Evolutionary conservation across 164 flowering plant species (phyloP), one percentile per base, ranked within the genome.

Genomic region (Echeveria elegans): DNA sequence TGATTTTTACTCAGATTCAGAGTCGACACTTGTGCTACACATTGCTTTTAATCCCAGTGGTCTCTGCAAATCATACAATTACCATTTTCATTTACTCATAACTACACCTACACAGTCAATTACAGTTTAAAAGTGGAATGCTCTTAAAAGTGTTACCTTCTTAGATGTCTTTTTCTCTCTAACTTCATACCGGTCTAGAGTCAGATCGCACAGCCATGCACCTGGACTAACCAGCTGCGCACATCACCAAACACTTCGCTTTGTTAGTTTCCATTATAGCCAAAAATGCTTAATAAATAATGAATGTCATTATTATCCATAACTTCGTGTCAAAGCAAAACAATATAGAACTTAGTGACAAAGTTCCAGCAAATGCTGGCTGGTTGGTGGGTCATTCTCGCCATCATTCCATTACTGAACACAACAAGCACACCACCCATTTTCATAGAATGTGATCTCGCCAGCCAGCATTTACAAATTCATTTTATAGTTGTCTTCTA

Each of bases 201-300:
- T 85, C 67, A 93, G 77, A 73, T 93, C 98, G 24, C 90, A 87
- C 6, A 88, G 77, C 94, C 96, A 89, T 26, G 88, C 67, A 2
- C 97, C 98, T 0, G 98, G 98, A 69, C 96, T 82, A 9, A 93
- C 94, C 68, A 87, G 69, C 98, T 93, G 82, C 63, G 82, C 63
- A 50, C n/a, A 43, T 43, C 3, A 43, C 47, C 26, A 19, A 50
- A 50, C 23, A 21, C 8, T n/a, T 14, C 56, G 8, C 5, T 23
- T 21, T n/a, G 23, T 50, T 50, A 50, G 26, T n/a, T 5, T 6
- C 26, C 52, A 1, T 21, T 6, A n/a, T 21, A 6, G 26, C 24
- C n/a, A n/a, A n/a, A n/a, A n/a, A n/a, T n/a, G n/a, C n/a, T n/a
- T n/a, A n/a, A n/a, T 47, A 11, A 6, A 15, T 47, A 47, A 47